phyloP scores from a whole-genome alignment of 1,139 yeast genomes.

The Oligophagozyma castellii region DNA sequence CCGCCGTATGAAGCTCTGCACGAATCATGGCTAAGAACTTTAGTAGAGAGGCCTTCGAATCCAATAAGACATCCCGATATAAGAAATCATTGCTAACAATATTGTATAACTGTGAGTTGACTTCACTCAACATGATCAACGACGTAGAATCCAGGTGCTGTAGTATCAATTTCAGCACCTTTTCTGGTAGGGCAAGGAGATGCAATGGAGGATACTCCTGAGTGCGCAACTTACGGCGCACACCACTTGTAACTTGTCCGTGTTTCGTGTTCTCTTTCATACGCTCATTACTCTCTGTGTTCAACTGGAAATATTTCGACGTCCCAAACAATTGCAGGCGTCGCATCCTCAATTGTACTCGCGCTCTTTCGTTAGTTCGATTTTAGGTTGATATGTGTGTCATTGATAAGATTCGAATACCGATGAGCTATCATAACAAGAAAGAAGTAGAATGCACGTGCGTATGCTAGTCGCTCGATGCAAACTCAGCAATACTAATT shows the following conservation, averaged over 20 bases:
- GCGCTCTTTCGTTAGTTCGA: no score
- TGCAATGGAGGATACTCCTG: slow-evolving; percentile 1
- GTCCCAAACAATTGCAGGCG: slow-evolving; percentile 18
- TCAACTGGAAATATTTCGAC: slow-evolving; percentile 7
- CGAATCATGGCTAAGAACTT: slow-evolving; percentile 21
- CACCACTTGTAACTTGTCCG: no score
- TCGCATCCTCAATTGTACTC: no score
- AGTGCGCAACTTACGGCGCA: neutral
- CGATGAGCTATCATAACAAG: no score
- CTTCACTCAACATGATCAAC: slow-evolving; percentile 13
- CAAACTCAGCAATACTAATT: neutral
- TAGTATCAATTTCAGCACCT: slow-evolving; percentile 12
- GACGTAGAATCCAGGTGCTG: slow-evolving; percentile 12
- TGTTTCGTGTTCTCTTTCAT: no score
- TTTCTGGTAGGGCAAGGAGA: slow-evolving; percentile 8
- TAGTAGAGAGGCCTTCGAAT: slow-evolving; percentile 15
- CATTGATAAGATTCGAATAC: no score
- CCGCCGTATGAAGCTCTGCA: slow-evolving; percentile 15
- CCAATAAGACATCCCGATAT: slow-evolving; percentile 14
- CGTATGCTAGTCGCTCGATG: neutral
- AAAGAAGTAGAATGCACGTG: no score
- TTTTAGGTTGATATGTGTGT: no score
- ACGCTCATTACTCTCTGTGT: no score
- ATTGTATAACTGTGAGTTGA: slow-evolving; percentile 14
- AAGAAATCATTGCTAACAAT: slow-evolving; percentile 16